A percentile compares a stretch with the other conserved stretches of the same genome.
These are phyloP conservation scores for Trichoderma hamatum DNA, from an alignment of 2,329 filamentous ascomycete genomes.

Conservation along the genomic window DNA sequence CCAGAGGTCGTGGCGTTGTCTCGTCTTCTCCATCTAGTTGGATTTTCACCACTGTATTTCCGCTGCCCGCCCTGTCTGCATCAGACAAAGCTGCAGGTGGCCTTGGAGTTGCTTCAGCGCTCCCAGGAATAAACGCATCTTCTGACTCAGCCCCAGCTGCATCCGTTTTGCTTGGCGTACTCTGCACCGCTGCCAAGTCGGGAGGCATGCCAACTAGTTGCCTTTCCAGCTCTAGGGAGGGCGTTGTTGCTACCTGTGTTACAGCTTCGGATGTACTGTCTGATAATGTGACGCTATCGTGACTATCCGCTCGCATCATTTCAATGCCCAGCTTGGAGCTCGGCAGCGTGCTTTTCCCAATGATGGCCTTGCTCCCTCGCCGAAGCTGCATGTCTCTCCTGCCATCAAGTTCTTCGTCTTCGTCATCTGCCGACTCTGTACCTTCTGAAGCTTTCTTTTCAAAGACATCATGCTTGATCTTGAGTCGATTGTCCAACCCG, in stretches of 20 bases:
- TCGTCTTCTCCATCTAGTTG: conserved; percentile 39
- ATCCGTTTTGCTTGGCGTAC: conserved; percentile 32
- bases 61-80: conserved; percentile 25
- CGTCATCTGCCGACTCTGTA: conserved; percentile 87
- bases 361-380: conserved; percentile 43
- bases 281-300: conserved; percentile 71
- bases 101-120: conserved; percentile 51
- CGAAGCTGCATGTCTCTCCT: conserved; percentile 52
- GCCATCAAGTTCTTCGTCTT: conserved; percentile 83
- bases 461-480: conserved; percentile 72
- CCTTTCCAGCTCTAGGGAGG: conserved; percentile 47
- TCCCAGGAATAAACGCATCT: conserved; percentile 29
- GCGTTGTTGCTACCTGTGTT: conserved; percentile 56
- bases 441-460: conserved; percentile 75
- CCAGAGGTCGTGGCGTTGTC: conserved; percentile 45
- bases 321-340: conserved; percentile 92
- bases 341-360: conserved; percentile 60
- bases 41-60: conserved; percentile 3
- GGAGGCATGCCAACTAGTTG: conserved; percentile 35
- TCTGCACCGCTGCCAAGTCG: conserved; percentile 29
- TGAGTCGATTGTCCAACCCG: conserved; percentile 71
- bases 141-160: conserved; percentile 7
- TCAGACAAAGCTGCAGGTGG: conserved; percentile 34
- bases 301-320: conserved; percentile 97
- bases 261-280: conserved; percentile 56